These are phyloP conservation scores for Citrus inodora DNA, from an alignment of 345 rosid genomes.

Conservation along the genomic window DNA sequence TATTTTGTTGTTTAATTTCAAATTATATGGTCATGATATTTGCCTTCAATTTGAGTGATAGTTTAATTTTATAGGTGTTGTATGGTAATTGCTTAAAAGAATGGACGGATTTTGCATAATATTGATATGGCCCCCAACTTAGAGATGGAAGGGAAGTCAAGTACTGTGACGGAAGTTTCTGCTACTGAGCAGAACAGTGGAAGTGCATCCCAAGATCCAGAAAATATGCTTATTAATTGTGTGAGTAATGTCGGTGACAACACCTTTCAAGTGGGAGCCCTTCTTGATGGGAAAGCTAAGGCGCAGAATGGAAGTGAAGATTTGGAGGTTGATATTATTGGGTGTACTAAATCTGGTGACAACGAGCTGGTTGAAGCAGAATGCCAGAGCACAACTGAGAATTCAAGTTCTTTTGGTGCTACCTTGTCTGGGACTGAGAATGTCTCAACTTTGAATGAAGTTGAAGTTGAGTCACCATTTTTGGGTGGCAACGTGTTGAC, in stretches of 20 bases:
- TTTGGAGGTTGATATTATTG: slow-evolving; percentile 55
- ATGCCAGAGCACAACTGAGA: slow-evolving; percentile 53
- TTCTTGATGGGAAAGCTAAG: slow-evolving; percentile 15
- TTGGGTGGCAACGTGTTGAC: slow-evolving; percentile 23
- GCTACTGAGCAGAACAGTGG: slow-evolving; percentile 22
- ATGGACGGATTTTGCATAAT: background rate
- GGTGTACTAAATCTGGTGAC: slow-evolving; percentile 17
- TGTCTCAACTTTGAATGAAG: slow-evolving; percentile 41
- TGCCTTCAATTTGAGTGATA: background rate
- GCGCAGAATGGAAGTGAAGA: slow-evolving; percentile 17
- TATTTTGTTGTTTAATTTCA: background rate
- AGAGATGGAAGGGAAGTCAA: slow-evolving; percentile 32
- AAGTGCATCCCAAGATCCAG: slow-evolving; percentile 16
- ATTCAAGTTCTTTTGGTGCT: slow-evolving; percentile 74
- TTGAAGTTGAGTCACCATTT: slow-evolving; percentile 64
- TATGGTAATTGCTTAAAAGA: background rate
- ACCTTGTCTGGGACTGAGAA: slow-evolving; percentile 44
- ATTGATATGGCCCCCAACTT: slow-evolving; percentile 36
- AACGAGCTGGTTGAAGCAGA: slow-evolving; percentile 18
- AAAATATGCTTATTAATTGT: slow-evolving; percentile 35
- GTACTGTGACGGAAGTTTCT: slow-evolving; percentile 19
- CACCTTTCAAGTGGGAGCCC: slow-evolving; percentile 22
- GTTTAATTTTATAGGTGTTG: background rate
- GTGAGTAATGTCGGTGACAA: slow-evolving; percentile 41
- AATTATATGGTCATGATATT: background rate